Evolutionary conservation across 1,139 yeast species (phyloP).

Genomic region (Petasospora rhodanensis): DNA sequence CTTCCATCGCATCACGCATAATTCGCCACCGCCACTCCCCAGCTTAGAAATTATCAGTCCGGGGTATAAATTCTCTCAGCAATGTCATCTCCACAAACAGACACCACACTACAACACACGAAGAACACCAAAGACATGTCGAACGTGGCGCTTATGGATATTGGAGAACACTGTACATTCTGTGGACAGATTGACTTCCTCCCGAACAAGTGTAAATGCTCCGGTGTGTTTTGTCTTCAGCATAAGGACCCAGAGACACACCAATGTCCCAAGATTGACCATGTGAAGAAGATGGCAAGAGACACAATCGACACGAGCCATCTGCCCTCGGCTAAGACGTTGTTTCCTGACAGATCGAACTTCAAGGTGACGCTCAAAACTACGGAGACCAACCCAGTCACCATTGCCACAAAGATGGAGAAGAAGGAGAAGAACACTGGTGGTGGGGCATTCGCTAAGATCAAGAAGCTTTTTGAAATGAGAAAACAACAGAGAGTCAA

Average conservation of each 20-base stretch:
- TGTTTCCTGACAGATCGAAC: conserved; percentile 55
- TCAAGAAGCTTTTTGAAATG: conserved; percentile 40
- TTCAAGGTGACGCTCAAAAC: conserved; percentile 35
- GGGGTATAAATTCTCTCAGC: too few species aligned
- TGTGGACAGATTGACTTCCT: conserved; percentile 66
- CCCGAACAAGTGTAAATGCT: conserved; percentile 65
- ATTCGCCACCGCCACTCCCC: too few species aligned
- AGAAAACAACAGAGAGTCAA: conserved; percentile 12
- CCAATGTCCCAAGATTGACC: conserved; percentile 31
- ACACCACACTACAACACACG: too few species aligned
- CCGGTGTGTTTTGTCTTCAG: conserved; percentile 49
- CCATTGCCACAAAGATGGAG: conserved; percentile 21
- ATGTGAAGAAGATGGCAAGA: conserved; percentile 9
- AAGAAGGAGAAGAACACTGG: conserved; percentile 22
- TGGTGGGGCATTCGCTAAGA: conserved; percentile 40
- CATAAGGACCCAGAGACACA: conserved; percentile 51
- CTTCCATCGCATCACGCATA: too few species aligned
- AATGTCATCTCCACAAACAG: too few species aligned
- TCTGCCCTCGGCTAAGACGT: conserved; percentile 33
- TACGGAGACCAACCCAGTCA: conserved; percentile 14
- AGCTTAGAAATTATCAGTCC: too few species aligned
- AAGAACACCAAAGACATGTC: conserved; percentile 15
- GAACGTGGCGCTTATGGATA: conserved; percentile 51
- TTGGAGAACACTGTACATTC: conserved; percentile 61
- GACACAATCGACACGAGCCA: conserved; percentile 13